Evolutionary conservation across 1,139 yeast genomes (phyloP), one percentile per base, ranked within the genome.

Genomic region (Suhomyces atakaporum): DNA sequence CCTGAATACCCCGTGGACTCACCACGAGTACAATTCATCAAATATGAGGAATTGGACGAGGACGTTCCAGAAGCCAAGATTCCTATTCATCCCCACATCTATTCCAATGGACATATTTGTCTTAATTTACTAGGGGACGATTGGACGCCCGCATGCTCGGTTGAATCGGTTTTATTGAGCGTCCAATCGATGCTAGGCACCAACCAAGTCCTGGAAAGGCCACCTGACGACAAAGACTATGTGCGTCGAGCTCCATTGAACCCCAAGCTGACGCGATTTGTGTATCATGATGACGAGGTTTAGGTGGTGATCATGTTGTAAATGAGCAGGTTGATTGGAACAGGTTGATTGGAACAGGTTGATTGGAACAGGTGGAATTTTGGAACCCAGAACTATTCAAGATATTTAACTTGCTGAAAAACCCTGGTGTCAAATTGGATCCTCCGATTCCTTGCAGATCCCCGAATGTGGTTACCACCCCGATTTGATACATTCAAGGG

Each of bases 41-140:
- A 59, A 19, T 36, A 47, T 25, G 43, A 36, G 16, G 42, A 33
- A 3, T 36, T 42, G 3, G 49, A 48, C 1, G 53, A 40, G 3
- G 58, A 55, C 9, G 28, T 31, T 2, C 32, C 26, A 2, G 38
- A 19, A 10, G 29, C 27, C n/a, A 29, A 25, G 23, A 68, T 81
- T 5, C 90, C 90, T 0, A 46, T 79, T 2, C 89, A 84, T 51
- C 90, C 90, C 0, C 90, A 84, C 51, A 68, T 84, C 2, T 84
- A 84, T 51, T 72, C 82, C 26, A 83, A 83, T 49, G 92, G 90
- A 1, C 89, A 83, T 50, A 82, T 83, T 11, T 84, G 92, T 53
- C 62, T 81, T 18, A 77, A 79, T 51, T 54, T 78, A 5, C 58
- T 84, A 19, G 88, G 85, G 1, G 73, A 75, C 6, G 85, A 76